phyloP scores from a whole-genome alignment of 1,284 basidiomycete genomes.

The Puccinia coronata region DNA sequence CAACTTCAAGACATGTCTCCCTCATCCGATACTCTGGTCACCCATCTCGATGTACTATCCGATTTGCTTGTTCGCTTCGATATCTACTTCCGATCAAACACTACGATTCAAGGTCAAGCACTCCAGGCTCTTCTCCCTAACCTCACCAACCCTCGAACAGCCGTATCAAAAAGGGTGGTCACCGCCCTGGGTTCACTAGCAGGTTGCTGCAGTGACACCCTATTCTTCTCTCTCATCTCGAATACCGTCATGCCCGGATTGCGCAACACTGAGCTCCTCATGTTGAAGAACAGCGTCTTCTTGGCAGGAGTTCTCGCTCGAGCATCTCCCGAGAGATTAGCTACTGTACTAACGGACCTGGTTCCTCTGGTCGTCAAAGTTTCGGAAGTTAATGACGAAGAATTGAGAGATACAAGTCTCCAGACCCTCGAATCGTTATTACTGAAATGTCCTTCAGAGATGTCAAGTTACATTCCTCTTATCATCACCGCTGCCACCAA shows the following conservation, averaged over 20 bases:
- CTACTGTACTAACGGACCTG: conserved; percentile 64
- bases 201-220: conserved; percentile 67
- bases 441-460: conserved; percentile 77
- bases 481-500: conserved; percentile 72
- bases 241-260: conserved; percentile 69
- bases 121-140: conserved; percentile 74
- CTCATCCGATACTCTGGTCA: conserved; percentile 79
- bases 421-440: conserved; percentile 81
- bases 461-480: conserved; percentile 70
- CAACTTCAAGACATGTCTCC: conserved; percentile 76
- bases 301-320: conserved; percentile 42
- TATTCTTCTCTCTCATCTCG: conserved; percentile 66
- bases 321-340: conserved; percentile 53
- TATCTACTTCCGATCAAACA: conserved; percentile 54
- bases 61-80: conserved; percentile 88
- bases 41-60: conserved; percentile 84
- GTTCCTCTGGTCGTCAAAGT: conserved; percentile 71
- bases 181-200: conserved; percentile 68
- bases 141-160: conserved; percentile 72
- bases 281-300: conserved; percentile 28
- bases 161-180: conserved; percentile 86
- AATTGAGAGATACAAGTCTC: conserved; percentile 73
- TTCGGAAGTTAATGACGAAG: conserved; percentile 72
- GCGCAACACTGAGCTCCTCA: conserved; percentile 54
- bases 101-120: conserved; percentile 64